Evolutionary conservation across 106 monocot species (phyloP).

Genomic region (Dioscorea dumetorum): DNA sequence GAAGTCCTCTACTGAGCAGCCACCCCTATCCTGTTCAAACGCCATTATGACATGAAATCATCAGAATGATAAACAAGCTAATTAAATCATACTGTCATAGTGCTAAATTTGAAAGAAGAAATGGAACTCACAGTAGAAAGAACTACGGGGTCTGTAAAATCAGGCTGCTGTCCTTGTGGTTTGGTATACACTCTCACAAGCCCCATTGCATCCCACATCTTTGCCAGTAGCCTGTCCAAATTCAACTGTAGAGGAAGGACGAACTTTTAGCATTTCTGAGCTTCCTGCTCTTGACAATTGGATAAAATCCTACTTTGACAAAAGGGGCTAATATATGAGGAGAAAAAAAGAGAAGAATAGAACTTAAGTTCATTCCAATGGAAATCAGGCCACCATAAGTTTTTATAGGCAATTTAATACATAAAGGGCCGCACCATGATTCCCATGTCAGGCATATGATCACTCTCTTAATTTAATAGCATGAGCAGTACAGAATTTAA

Average conservation of each 20-base stretch:
- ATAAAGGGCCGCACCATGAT: background rate
- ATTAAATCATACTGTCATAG: background rate
- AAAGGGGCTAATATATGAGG: no score
- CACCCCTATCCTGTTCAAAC: constrained; percentile 82
- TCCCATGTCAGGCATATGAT: background rate
- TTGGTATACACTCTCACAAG: constrained; percentile 96
- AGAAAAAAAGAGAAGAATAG: no score
- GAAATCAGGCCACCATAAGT: no score
- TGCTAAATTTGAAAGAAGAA: background rate
- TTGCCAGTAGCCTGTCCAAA: constrained; percentile 91
- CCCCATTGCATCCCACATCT: constrained; percentile 99
- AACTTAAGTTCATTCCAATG: no score
- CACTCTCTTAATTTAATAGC: background rate
- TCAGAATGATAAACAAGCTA: background rate
- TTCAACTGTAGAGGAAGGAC: constrained; percentile 54
- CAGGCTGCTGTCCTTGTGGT: constrained; percentile 98
- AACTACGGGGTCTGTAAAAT: constrained; percentile 89
- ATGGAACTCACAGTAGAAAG: constrained; percentile 76
- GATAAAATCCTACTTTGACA: no score
- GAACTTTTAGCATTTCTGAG: background rate
- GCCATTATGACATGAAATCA: background rate
- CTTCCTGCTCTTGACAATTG: no score
- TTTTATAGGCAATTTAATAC: no score
- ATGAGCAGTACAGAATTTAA: background rate
- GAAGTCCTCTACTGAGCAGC: constrained; percentile 97